A percentile compares a stretch with the other conserved stretches of the same genome.
phyloP scores from a whole-genome alignment of 202 grass and related monocot genomes.

The Eragrostis tef region DNA sequence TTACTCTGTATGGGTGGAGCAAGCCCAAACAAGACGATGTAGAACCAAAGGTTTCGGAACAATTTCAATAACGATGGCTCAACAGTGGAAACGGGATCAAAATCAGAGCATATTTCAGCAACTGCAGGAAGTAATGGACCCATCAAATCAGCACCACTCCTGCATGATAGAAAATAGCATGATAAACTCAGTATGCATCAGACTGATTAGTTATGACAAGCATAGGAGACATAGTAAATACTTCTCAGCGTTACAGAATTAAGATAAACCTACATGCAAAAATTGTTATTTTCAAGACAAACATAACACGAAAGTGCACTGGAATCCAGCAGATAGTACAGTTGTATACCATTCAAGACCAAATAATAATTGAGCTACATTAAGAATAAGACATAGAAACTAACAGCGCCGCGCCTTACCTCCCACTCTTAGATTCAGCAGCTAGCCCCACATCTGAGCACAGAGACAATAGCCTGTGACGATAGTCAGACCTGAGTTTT shows the following conservation, averaged over 20 bases:
- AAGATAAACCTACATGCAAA: slow-evolving; percentile 1
- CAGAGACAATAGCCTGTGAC: slow-evolving; percentile 90
- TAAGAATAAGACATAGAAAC: slow-evolving; percentile 25
- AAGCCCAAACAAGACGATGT: slow-evolving; percentile 95
- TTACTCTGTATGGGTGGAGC: slow-evolving; percentile 93
- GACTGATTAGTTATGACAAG: slow-evolving; percentile 24
- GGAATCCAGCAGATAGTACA: slow-evolving; percentile 9
- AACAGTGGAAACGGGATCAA: slow-evolving; percentile 85
- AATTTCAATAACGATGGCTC: slow-evolving; percentile 94
- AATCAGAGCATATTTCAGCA: slow-evolving; percentile 99
- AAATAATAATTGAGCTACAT: slow-evolving; percentile 28
- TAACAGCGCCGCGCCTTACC: slow-evolving; percentile 54
- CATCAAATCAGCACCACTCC: slow-evolving; percentile 98
- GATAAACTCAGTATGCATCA: slow-evolving; percentile 21
- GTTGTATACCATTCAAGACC: slow-evolving; percentile 25
- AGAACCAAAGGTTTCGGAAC: slow-evolving; percentile 99
- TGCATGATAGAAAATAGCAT: slow-evolving; percentile 55
- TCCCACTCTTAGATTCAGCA: slow-evolving; percentile 94
- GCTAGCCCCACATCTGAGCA: slow-evolving; percentile 99
- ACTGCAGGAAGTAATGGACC: slow-evolving; percentile 90
- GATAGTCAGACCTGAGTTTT: slow-evolving; percentile 93
- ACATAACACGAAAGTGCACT: slow-evolving; percentile 32
- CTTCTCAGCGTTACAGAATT: background rate
- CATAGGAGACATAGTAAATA: slow-evolving; percentile 17
- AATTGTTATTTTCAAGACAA: slow-evolving; percentile 1